Evolutionary conservation across 345 rosid genomes (phyloP).

Genomic region (Raphanus raphanistrum): DNA sequence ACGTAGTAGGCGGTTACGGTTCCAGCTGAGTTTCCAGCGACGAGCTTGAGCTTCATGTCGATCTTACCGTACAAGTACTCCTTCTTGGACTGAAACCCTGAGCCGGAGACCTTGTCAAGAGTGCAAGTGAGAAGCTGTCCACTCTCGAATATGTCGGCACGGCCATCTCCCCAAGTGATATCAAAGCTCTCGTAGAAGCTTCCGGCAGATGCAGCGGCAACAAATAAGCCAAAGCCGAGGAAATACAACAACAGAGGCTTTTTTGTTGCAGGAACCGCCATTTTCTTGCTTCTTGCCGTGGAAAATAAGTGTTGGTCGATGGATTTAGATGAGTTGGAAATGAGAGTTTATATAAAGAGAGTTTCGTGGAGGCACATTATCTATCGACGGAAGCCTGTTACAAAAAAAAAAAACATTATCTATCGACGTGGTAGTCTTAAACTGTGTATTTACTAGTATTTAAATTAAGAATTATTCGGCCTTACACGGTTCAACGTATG

Average conservation of each 20-base stretch:
- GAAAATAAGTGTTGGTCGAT: constrained; percentile 18
- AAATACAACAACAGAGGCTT: constrained; percentile 32
- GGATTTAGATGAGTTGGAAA: constrained; percentile 5
- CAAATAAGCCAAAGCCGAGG: constrained; percentile 27
- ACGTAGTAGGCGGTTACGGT: constrained; percentile 52
- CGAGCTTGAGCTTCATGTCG: constrained; percentile 54
- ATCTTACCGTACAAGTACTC: constrained; percentile 47
- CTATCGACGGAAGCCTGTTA: too few species aligned
- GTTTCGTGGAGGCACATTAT: constrained; percentile 35
- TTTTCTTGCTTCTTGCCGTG: constrained; percentile 9
- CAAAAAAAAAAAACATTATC: too few species aligned
- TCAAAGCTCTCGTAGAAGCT: constrained; percentile 42
- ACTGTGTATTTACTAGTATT: constrained; percentile 23
- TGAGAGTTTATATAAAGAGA: constrained; percentile 24
- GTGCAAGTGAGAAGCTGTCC: constrained; percentile 47
- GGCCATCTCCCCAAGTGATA: constrained; percentile 47
- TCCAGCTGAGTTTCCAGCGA: constrained; percentile 50
- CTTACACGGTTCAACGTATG: constrained; percentile 25
- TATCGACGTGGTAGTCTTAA: constrained; percentile 38
- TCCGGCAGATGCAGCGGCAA: constrained; percentile 34
- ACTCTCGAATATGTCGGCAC: constrained; percentile 42
- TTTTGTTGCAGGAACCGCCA: constrained; percentile 22
- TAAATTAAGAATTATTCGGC: constrained; percentile 13
- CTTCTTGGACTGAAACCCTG: constrained; percentile 50
- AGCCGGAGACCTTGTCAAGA: constrained; percentile 50